A percentile compares a stretch with the other conserved stretches of the same genome.
These are phyloP conservation scores for Serendipita sp. DNA, from an alignment of 768 basidiomycete species.

Conservation along the genomic window DNA sequence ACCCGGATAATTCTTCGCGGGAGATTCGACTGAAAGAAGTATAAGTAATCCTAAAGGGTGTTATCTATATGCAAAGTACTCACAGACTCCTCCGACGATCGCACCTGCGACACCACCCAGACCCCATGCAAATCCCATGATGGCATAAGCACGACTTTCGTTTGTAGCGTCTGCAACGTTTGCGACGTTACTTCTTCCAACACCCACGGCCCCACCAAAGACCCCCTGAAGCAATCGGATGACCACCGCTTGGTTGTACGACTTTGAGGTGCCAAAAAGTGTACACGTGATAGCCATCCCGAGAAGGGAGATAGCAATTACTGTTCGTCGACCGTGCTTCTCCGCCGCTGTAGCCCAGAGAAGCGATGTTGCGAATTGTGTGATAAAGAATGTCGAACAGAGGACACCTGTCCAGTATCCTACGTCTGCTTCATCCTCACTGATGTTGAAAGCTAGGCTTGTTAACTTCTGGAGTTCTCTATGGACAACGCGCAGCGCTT, in stretches of 20 bases:
- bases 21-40: slow-evolving; percentile 70
- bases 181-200: slow-evolving; percentile 76
- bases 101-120: slow-evolving; percentile 88
- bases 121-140: slow-evolving; percentile 92
- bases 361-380: slow-evolving; percentile 88
- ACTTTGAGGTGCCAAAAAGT: slow-evolving; percentile 61
- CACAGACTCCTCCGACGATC: slow-evolving; percentile 70
- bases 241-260: slow-evolving; percentile 64
- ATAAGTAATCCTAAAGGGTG: background rate
- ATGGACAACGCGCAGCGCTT: slow-evolving; percentile 13
- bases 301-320: slow-evolving; percentile 69
- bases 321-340: slow-evolving; percentile 72
- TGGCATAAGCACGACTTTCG: slow-evolving; percentile 88
- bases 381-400: slow-evolving; percentile 81
- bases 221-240: slow-evolving; percentile 83
- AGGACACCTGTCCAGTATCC: slow-evolving; percentile 83
- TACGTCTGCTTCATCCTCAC: slow-evolving; percentile 57
- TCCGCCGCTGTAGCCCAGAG: slow-evolving; percentile 96
- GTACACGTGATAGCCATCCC: slow-evolving; percentile 71
- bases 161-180: slow-evolving; percentile 84
- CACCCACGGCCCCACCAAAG: slow-evolving; percentile 88
- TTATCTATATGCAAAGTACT: slow-evolving; percentile 20
- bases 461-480: background rate
- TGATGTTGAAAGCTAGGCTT: background rate
- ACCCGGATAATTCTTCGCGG: slow-evolving; percentile 73